phyloP scores from a whole-genome alignment of 179 eudicot species.

The Drosera spatulata region DNA sequence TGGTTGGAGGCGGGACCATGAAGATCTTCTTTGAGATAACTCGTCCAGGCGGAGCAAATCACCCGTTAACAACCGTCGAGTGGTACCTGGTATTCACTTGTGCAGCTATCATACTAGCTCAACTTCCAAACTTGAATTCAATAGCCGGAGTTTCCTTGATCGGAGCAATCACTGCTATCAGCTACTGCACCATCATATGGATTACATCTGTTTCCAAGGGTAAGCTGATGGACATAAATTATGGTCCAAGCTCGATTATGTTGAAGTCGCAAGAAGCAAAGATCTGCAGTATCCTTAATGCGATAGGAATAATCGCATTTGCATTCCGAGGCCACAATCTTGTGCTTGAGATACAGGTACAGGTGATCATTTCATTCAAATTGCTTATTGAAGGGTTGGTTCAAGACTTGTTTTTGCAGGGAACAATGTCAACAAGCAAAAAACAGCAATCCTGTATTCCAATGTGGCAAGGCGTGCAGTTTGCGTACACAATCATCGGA shows the following conservation, averaged over 20 bases:
- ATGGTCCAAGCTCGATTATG: conserved; percentile 35
- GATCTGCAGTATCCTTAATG: conserved; percentile 44
- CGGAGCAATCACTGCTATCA: conserved; percentile 67
- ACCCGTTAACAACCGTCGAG: conserved; percentile 46
- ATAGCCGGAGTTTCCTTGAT: conserved; percentile 76
- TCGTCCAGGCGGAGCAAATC: conserved; percentile 41
- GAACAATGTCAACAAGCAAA: conserved; percentile 81
- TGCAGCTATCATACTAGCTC: conserved; percentile 58
- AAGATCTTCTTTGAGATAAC: conserved; percentile 33
- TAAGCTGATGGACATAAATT: conserved; percentile 31
- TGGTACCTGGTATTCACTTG: conserved; percentile 82
- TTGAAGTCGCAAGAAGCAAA: conserved; percentile 18
- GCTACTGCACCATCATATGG: conserved; percentile 57
- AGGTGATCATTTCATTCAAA: background rate
- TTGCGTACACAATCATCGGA: conserved; percentile 48
- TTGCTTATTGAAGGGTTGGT: too few species aligned
- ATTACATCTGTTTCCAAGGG: conserved; percentile 49
- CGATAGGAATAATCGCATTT: conserved; percentile 68
- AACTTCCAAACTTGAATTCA: conserved; percentile 73
- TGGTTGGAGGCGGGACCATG: conserved; percentile 63
- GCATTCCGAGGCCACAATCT: conserved; percentile 84
- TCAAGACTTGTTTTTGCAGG: conserved; percentile 30
- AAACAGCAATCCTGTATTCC: conserved; percentile 82
- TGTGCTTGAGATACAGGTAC: conserved; percentile 54
- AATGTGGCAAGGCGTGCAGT: conserved; percentile 83